Base-by-base conservation (phyloP, 2,329 filamentous ascomycete genomes). In the Huntiella omanensis region DNA sequence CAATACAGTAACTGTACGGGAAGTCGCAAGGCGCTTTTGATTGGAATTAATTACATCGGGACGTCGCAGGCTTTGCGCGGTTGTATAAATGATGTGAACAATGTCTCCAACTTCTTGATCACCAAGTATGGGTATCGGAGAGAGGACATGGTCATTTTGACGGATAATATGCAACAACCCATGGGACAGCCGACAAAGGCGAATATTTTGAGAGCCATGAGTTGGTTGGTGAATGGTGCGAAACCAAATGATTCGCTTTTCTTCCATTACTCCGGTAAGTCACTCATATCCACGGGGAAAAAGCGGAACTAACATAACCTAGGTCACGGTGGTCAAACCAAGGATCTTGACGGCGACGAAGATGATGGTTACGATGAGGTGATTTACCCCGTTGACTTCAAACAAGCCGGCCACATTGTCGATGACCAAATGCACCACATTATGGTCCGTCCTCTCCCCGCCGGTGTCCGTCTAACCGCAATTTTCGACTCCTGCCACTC, bases 1-100 rank as follows among this genome's bases (percentile, higher is more conserved):
- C 83, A 88, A 61, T 95, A 95, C 62, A 94, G 86, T 40, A 80
- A 80, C 53, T 96, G 87, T 60, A 92, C 82, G 4, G 88, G 87
- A 40, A 75, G 78, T 55, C 71, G 87, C 58, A 74, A 74, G 58
- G 70, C 70, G 8, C 60, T 74, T 35, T 58, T 74, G 40, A 72
- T 74, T 49, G 73, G 73, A 43, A 75, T 76, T 62, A 77, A 77
- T 60, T 77, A 76, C 59, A 69, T 71, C 51, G 66, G 68, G 47
- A 69, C 72, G 54, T 58, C 65, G 35, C 70, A 70, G 40, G 67
- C 75, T 60, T 64, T 77, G 38, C 62, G 68, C 49, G 73, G 73
- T 28, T 77, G 73, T 56, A 73, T 73, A 59, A 73, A 73, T 56
- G 70, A 73, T 55, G 70, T 73, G 38, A 71, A 73, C 60, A 74